Percentiles rank a stretch among this genome's conserved stretches.
These are phyloP conservation scores for Hypoxylon sp. DNA, from an alignment of 2,329 filamentous ascomycete genomes.

Conservation along the genomic window DNA sequence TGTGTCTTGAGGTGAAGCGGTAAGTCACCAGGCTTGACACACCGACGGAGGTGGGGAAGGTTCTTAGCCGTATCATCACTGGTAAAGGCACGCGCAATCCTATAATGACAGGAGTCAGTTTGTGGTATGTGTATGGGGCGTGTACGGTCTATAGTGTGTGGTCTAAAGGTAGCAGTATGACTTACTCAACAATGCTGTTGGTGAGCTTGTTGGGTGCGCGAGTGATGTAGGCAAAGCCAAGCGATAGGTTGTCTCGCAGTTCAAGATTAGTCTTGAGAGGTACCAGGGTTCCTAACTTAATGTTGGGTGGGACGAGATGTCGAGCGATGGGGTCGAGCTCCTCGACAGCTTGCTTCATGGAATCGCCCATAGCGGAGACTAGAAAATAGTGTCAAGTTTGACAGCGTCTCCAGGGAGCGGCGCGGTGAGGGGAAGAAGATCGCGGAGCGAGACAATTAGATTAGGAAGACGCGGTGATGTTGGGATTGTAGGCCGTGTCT, in stretches of 20 bases:
- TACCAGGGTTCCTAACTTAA: constrained; percentile 54
- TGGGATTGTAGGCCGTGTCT: neutral
- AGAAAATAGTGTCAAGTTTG: constrained; percentile 42
- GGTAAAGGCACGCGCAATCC: constrained; percentile 63
- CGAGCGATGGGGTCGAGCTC: constrained; percentile 48
- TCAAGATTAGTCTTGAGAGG: constrained; percentile 72
- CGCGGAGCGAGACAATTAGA: constrained; percentile 10
- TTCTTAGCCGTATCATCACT: constrained; percentile 69
- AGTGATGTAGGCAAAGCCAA: constrained; percentile 73
- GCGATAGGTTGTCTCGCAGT: constrained; percentile 64
- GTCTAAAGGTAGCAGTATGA: constrained; percentile 34
- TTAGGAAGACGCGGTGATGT: neutral
- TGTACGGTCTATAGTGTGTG: too few species aligned
- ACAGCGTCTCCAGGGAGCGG: constrained; percentile 5
- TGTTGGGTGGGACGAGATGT: constrained; percentile 44
- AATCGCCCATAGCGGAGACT: constrained; percentile 49
- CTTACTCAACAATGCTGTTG: constrained; percentile 76
- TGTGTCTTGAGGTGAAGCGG: constrained; percentile 69
- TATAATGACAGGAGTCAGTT: constrained; percentile 48
- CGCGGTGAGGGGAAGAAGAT: neutral
- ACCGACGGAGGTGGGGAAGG: constrained; percentile 76
- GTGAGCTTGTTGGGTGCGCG: constrained; percentile 75
- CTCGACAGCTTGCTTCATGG: constrained; percentile 50
- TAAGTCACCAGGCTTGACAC: constrained; percentile 74
- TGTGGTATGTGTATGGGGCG: constrained; percentile 18